A percentile compares a stretch with the other conserved stretches of the same genome.
phyloP scores from a whole-genome alignment of 768 basidiomycete genomes.

The Mycena chlorophos region DNA sequence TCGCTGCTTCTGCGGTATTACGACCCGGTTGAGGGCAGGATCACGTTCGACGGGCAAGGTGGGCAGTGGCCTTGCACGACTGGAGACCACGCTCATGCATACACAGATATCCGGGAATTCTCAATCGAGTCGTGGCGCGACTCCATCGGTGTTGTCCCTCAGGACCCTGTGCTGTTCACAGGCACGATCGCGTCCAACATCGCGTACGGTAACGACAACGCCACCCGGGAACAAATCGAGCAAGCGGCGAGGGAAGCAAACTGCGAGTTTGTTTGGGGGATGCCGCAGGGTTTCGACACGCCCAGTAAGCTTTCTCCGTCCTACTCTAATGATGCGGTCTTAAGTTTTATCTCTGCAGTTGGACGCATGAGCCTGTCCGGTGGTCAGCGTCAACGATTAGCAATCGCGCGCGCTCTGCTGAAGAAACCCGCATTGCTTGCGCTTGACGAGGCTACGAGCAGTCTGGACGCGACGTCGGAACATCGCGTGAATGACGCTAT shows the following conservation, averaged over 20 bases:
- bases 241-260: constrained; percentile 88
- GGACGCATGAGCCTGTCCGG: constrained; percentile 71
- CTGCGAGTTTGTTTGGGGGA: constrained; percentile 93
- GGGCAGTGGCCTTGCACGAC: constrained; percentile 15
- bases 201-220: constrained; percentile 77
- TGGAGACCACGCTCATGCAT: constrained; percentile 5
- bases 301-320: constrained; percentile 55
- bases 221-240: constrained; percentile 82
- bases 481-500: constrained; percentile 88
- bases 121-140: constrained; percentile 83
- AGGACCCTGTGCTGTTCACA: constrained; percentile 89
- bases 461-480: constrained; percentile 87
- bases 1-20: constrained; percentile 86
- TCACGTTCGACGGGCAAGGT: constrained; percentile 89
- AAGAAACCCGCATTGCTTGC: constrained; percentile 87
- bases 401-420: constrained; percentile 83
- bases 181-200: constrained; percentile 96
- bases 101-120: constrained; percentile 81
- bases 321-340: neutral
- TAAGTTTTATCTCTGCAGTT: constrained; percentile 40
- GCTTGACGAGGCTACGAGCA: constrained; percentile 87
- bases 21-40: constrained; percentile 78
- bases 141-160: constrained; percentile 92
- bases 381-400: constrained; percentile 79
- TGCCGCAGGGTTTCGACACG: constrained; percentile 94